Base-by-base conservation (phyloP, 345 rosid genomes). In the Syzygium jambos region DNA sequence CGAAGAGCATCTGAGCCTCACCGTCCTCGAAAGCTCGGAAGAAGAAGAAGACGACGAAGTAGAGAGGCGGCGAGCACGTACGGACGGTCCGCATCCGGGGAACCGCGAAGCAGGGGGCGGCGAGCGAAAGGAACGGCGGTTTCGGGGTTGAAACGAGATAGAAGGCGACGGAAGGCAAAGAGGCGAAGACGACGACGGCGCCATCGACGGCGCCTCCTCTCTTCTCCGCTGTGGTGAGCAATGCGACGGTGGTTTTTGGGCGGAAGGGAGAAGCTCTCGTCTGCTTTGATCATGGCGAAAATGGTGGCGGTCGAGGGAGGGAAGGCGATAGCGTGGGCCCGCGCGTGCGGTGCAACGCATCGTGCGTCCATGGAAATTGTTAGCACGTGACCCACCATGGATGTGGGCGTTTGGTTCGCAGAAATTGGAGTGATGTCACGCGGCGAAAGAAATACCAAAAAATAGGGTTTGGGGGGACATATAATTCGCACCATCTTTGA, bases 1-100 rank as follows among this genome's bases (percentile, higher is more conserved):
- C 85, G 94, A 92, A 25, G 86, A 91, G 90, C 93, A 95, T 68
- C 86, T 93, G 84, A 91, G 85, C 21, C 85, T 73, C 25, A 34
- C 1, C 25, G 49, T 63, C 84, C 84, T 63, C 6, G 57, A 61
- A 30, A 7, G 38, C 68, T 51, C 59, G 3, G 1, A 3, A 49
- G 56, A n/a, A 51, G 57, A 9, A 84, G 53, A 27, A 56, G 59
- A 1, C 19, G 23, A 0, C 16, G 23, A 4, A 52, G 43, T 0
- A 68, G 78, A 10, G 49, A 73, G 0, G 80, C 46, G 15, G 27
- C 5, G 27, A 73, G 27, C 19, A 73, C 49, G 27, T 9, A 73
- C 49, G 80, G 49, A 19, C 80, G 1, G 80, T 73, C 7, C 49
- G 46, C 80, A 7, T 73, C 27, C 61, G 30, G 57, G 49, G 25